These are phyloP conservation scores for Trametes cingulata DNA, from an alignment of 768 basidiomycete genomes.

Conservation along the genomic window DNA sequence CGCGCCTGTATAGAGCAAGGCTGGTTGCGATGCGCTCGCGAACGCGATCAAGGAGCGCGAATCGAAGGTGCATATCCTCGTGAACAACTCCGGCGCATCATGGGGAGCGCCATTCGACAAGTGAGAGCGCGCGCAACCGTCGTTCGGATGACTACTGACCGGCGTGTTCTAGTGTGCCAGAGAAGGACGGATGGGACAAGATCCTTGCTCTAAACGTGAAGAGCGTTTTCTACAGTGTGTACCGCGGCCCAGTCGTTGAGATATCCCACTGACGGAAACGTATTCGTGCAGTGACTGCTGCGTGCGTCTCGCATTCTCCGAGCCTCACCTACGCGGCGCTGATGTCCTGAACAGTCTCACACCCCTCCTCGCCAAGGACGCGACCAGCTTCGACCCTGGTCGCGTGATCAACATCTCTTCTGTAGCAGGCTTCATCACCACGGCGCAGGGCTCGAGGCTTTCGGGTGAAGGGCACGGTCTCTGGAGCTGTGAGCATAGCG, in stretches of 20 bases:
- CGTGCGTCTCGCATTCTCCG: constrained; percentile 33
- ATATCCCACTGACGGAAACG: too few species aligned
- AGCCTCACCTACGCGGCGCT: neutral
- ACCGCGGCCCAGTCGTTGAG: neutral
- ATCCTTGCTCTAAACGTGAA: constrained; percentile 85
- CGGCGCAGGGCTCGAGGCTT: constrained; percentile 47
- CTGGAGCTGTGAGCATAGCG: constrained; percentile 68
- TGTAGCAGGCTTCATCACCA: constrained; percentile 55
- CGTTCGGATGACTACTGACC: neutral
- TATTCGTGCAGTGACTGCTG: constrained; percentile 62
- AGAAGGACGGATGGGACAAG: constrained; percentile 85
- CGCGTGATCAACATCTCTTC: constrained; percentile 87
- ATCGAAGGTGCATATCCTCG: constrained; percentile 73
- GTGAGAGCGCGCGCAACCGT: constrained; percentile 16
- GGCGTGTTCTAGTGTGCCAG: constrained; percentile 50
- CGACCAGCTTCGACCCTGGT: constrained; percentile 63
- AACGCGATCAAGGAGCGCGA: constrained; percentile 69
- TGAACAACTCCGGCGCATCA: constrained; percentile 81
- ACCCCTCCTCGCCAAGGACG: constrained; percentile 63
- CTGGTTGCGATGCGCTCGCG: constrained; percentile 75
- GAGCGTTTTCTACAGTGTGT: constrained; percentile 76
- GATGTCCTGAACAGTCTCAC: constrained; percentile 43
- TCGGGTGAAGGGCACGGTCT: constrained; percentile 61
- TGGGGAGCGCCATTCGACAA: constrained; percentile 75
- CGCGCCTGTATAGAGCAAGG: constrained; percentile 53